phyloP scores from a whole-genome alignment of 805 yeast species.

The Candida ovalis region DNA sequence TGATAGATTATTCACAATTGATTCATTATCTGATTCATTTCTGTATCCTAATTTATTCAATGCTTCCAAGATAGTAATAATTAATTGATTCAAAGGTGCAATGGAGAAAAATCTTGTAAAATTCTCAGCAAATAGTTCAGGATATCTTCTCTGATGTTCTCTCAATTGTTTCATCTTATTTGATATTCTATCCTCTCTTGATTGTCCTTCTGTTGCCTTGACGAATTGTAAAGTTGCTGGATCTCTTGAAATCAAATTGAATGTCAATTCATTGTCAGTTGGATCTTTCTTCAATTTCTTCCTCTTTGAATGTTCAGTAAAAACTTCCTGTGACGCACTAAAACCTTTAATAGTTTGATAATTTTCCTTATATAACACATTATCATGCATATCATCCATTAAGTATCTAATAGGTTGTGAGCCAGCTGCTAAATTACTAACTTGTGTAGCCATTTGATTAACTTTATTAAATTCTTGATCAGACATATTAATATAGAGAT shows the following conservation, averaged over 20 bases:
- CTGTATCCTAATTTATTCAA: slow-evolving; percentile 40
- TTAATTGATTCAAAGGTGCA: slow-evolving; percentile 39
- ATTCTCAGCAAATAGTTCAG: slow-evolving; percentile 36
- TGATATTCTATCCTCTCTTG: slow-evolving; percentile 21
- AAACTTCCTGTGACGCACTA: slow-evolving; percentile 41
- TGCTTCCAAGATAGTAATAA: slow-evolving; percentile 39
- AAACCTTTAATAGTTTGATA: slow-evolving; percentile 21
- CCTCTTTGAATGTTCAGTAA: slow-evolving; percentile 35
- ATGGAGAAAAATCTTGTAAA: slow-evolving; percentile 51
- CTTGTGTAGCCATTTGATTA: slow-evolving; percentile 24
- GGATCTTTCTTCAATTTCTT: slow-evolving; percentile 25
- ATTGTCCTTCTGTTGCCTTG: slow-evolving; percentile 15
- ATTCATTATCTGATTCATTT: slow-evolving; percentile 19
- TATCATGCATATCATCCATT: slow-evolving; percentile 34
- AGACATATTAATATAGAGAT: slow-evolving; percentile 49
- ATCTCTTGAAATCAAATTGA: slow-evolving; percentile 41
- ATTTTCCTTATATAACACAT: slow-evolving; percentile 22
- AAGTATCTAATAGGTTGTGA: slow-evolving; percentile 46
- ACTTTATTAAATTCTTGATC: slow-evolving; percentile 41
- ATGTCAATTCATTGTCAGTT: slow-evolving; percentile 30
- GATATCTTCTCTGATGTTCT: slow-evolving; percentile 16
- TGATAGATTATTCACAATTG: slow-evolving; percentile 17
- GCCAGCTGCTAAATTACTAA: slow-evolving; percentile 22
- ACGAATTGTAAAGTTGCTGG: slow-evolving; percentile 49
- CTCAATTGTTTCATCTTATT: slow-evolving; percentile 19